Percentiles rank a stretch among this genome's conserved stretches.
phyloP scores from a whole-genome alignment of 1,139 yeast species.

The Debaryomyces robertsiae region DNA sequence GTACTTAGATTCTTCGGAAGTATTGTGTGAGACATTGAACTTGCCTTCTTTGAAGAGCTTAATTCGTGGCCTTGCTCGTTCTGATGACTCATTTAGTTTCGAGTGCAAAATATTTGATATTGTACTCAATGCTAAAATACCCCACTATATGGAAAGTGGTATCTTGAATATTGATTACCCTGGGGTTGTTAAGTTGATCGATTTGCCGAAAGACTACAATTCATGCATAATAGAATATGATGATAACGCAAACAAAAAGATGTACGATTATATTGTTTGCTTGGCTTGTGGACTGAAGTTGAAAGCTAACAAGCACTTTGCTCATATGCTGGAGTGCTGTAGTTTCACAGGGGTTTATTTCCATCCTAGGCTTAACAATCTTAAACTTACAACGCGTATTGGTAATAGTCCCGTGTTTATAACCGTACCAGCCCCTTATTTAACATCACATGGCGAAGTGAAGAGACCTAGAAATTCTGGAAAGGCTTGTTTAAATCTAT shows the following conservation, averaged over 20 bases:
- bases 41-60: slow-evolving; percentile 26
- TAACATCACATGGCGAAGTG: slow-evolving; percentile 73
- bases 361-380: slow-evolving; percentile 41
- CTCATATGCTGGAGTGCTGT: slow-evolving; percentile 31
- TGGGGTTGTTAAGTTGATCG: slow-evolving; percentile 41
- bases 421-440: slow-evolving; percentile 61
- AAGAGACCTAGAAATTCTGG: slow-evolving; percentile 54
- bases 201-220: slow-evolving; percentile 39
- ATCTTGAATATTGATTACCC: slow-evolving; percentile 39
- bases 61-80: slow-evolving; percentile 16
- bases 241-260: slow-evolving; percentile 18
- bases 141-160: slow-evolving; percentile 25
- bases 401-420: slow-evolving; percentile 30
- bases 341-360: slow-evolving; percentile 43
- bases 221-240: slow-evolving; percentile 31
- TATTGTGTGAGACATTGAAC: slow-evolving; percentile 24
- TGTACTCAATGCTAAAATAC: slow-evolving; percentile 31
- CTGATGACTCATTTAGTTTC: slow-evolving; percentile 19
- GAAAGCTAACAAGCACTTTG: slow-evolving; percentile 17
- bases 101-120: slow-evolving; percentile 29
- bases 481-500: slow-evolving; percentile 54
- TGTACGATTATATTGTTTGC: slow-evolving; percentile 34
- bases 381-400: slow-evolving; percentile 41
- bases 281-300: slow-evolving; percentile 34
- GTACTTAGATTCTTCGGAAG: slow-evolving; percentile 23